These are phyloP conservation scores for Cichorium intybus DNA, from an alignment of 140 eudicot genomes.

Conservation along the genomic window DNA sequence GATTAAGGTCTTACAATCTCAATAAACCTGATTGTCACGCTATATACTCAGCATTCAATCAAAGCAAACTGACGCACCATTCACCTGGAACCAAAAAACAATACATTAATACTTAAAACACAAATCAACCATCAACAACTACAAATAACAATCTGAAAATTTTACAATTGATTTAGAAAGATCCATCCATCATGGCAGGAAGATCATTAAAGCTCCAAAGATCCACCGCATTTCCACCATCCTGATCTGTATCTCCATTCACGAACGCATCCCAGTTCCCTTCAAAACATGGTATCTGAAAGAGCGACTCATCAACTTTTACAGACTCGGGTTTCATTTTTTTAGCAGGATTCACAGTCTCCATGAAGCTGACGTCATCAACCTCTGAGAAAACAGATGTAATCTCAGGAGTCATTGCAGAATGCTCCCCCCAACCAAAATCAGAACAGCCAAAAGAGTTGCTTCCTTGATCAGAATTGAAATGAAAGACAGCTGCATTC, in stretches of 20 bases:
- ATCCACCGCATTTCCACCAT: constrained; percentile 49
- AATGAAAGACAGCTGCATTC: constrained; percentile 26
- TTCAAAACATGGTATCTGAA: constrained; percentile 65
- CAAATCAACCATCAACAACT: constrained; percentile 34
- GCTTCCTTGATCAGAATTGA: constrained; percentile 83
- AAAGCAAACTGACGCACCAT: constrained; percentile 14
- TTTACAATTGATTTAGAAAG: constrained; percentile 45
- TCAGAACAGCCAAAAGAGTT: constrained; percentile 79
- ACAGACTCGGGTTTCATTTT: constrained; percentile 40
- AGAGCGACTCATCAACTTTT: constrained; percentile 34
- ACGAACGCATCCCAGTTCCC: constrained; percentile 79
- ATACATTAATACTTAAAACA: neutral
- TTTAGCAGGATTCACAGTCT: constrained; percentile 47
- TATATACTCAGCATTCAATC: constrained; percentile 34
- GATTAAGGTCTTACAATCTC: constrained; percentile 29
- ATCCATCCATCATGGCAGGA: constrained; percentile 49
- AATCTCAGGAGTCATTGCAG: constrained; percentile 65
- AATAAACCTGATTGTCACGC: constrained; percentile 25
- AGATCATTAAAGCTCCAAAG: constrained; percentile 82
- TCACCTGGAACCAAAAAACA: constrained; percentile 18
- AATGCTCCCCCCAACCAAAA: constrained; percentile 74
- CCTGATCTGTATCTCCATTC: constrained; percentile 48
- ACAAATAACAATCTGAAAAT: constrained; percentile 23
- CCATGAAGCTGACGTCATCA: constrained; percentile 43
- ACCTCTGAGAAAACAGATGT: constrained; percentile 65